Evolutionary conservation across 2,329 filamentous ascomycete species (phyloP), one percentile per base, ranked within the genome.

Genomic region (Cytospora piceae): DNA sequence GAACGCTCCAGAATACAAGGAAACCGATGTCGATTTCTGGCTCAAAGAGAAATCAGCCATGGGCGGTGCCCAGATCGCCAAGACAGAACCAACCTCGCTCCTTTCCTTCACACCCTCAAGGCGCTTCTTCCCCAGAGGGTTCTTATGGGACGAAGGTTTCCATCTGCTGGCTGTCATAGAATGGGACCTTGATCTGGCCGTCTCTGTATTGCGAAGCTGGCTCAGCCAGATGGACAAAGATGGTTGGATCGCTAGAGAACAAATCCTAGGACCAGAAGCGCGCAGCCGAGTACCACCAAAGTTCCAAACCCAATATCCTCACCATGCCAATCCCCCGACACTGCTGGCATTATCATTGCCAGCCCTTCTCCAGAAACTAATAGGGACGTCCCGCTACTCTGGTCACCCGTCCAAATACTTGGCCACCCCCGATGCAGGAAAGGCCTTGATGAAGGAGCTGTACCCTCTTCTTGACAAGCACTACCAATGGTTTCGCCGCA

Each of bases 61-160:
- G 68, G 83, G 80, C 27, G 85, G 87, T 63, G 87, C 85, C 57
- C 77, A 86, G 67, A 87, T 91, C 66, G 82, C 87, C 65, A 78
- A 88, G 0, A 91, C 94, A 73, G 91, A 91, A 0, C 91, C 93
- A 1, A 90, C 88, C 53, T 91, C 96, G 74, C 84, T 97, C 1
- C 96, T 92, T 75, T 94, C 93, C 12, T 91, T 88, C 70, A 89
- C 96, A 63, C 94, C 94, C 0, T 96, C 93, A 2, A 83, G 94
- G 8, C 90, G 94, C 0, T 96, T 97, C 80, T 97, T 97, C 77
- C 93, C 94, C 1, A 85, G 94, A 68, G 94, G 94, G 0, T 97
- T 97, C 74, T 82, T 97, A 6, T 97, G 94, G 94, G 94, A 97
- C 71, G 94, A 97, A 75, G 94, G 94, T 0, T 97, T 96, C 77